Conservation (phyloP, 31 red algal genomes). For the Endocladia muricata region DNA sequence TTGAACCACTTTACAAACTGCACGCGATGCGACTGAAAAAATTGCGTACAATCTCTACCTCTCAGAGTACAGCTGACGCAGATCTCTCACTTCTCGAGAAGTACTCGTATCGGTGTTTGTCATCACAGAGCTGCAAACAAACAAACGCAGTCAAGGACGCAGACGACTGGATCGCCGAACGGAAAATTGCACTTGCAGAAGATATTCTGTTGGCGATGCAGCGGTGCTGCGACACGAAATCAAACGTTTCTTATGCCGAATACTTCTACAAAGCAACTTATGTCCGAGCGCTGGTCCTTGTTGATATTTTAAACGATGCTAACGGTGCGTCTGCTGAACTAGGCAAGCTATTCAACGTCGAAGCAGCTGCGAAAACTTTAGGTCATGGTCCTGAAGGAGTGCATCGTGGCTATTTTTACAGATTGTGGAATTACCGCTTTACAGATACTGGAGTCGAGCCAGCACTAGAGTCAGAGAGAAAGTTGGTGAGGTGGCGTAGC, state of each 20-base stretch:
- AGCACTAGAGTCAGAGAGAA: constrained; percentile 58
- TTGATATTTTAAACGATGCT: constrained; percentile 45
- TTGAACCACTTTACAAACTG: constrained; percentile 65
- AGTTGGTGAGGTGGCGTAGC: constrained; percentile 51
- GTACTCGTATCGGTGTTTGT: constrained; percentile 25
- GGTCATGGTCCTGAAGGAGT: constrained; percentile 44
- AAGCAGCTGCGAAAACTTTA: constrained; percentile 30
- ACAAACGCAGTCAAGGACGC: constrained; percentile 27
- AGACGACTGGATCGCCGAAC: constrained; percentile 44
- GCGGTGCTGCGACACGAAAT: constrained; percentile 45
- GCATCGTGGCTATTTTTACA: constrained; percentile 64
- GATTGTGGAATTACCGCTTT: constrained; percentile 65
- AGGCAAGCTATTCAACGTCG: constrained; percentile 35
- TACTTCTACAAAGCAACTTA: constrained; percentile 64
- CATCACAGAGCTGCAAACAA: background rate
- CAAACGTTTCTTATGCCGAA: constrained; percentile 43
- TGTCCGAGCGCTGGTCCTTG: constrained; percentile 30
- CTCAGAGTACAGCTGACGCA: background rate
- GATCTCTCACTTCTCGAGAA: constrained; percentile 42
- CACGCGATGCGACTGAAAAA: constrained; percentile 56
- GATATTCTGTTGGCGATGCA: constrained; percentile 62
- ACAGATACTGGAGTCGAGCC: constrained; percentile 66
- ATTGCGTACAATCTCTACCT: constrained; percentile 7
- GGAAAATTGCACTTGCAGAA: constrained; percentile 56
- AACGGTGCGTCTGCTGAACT: constrained; percentile 33